Conservation (phyloP, 2,329 filamentous ascomycete species). For the Venturia carpophila region DNA sequence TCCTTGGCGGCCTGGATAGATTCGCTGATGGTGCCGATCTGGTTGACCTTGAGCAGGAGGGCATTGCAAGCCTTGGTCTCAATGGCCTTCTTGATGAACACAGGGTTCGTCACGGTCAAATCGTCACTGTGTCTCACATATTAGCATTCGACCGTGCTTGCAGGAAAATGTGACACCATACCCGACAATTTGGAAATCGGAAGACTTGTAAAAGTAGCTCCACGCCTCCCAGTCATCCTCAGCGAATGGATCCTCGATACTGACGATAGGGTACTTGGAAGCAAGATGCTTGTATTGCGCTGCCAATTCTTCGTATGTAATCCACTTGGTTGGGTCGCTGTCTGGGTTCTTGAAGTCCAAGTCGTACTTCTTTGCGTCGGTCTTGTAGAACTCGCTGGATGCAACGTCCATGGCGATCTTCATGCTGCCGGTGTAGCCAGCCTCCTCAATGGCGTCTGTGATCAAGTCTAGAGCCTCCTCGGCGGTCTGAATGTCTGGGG, state of each 20-base stretch:
- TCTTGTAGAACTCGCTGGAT: conserved; percentile 98
- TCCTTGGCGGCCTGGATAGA: conserved; percentile 49
- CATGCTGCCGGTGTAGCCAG: conserved; percentile 91
- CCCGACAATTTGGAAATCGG: conserved; percentile 94
- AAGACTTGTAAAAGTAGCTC: conserved; percentile 99
- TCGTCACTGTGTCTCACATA: conserved; percentile 57
- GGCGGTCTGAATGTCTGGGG: conserved; percentile 94
- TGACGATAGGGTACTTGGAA: conserved; percentile 97
- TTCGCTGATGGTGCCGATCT: conserved; percentile 92
- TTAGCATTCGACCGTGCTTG: conserved; percentile 21
- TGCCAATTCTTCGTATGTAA: conserved; percentile 96
- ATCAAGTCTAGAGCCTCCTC: conserved; percentile 97
- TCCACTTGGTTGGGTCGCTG: conserved; percentile 91
- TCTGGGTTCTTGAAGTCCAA: conserved; percentile 99
- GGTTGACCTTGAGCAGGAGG: conserved; percentile 98
- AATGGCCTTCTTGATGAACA: conserved; percentile 99
- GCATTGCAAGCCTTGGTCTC: conserved; percentile 98
- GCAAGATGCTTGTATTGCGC: conserved; percentile 79
- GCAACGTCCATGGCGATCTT: conserved; percentile 99
- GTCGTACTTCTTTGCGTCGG: conserved; percentile 96
- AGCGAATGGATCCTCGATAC: conserved; percentile 97
- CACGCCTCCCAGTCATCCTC: conserved; percentile 99
- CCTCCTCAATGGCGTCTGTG: conserved; percentile 84
- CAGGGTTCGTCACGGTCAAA: conserved; percentile 96
- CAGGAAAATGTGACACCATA: conserved; percentile 24